Base-by-base conservation (phyloP, 345 rosid genomes). In the Corchorus capsularis region DNA sequence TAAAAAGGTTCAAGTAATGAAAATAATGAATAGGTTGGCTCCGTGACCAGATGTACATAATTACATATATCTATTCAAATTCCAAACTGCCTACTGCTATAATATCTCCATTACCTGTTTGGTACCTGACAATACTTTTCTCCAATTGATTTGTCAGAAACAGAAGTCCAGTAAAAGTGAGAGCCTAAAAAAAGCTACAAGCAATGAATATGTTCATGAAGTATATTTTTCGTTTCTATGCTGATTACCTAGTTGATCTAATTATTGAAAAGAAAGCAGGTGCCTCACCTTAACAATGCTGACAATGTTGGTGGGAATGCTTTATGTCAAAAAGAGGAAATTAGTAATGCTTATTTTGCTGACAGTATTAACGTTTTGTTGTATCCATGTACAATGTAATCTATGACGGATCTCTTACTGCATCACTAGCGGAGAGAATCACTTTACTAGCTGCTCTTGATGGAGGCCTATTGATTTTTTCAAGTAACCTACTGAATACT, bases 381-480 rank as follows among this genome's bases (percentile, higher is more conserved):
- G 70, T 73, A 69, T 71, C 67, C 74, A 78, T 76, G 46, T 78
- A 84, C 83, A 80, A 22, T 50, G 78, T 53, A 22, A 73, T 62
- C 85, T 87, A 86, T 45, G 81, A 83, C 13, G 73, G 69, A 80
- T 80, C 81, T 78, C 82, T 74, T 77, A 82, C 84, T 39, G 84
- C 79, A 79, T 79, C 89, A 76, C 83, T 81, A 79, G 69, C 75
- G 47, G 73, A 70, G 53, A 79, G 76, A 63, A 80, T 70, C 82
- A 71, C 71, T 85, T 91, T 85, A 72, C 76, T 67, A 34, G 82
- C 82, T 77, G 88, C 87, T 82, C 85, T 89, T 75, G 93, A 90
- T 47, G 97, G 97, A 15, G 95, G 97, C 82, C 97, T 92, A 76
- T 96, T 94, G 80, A 96, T 96, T 90, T 96, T 96, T 93, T 94